A percentile compares a stretch with the other conserved stretches of the same genome.
phyloP scores from a whole-genome alignment of 306 rosid genomes.

The Castanea mollissima region DNA sequence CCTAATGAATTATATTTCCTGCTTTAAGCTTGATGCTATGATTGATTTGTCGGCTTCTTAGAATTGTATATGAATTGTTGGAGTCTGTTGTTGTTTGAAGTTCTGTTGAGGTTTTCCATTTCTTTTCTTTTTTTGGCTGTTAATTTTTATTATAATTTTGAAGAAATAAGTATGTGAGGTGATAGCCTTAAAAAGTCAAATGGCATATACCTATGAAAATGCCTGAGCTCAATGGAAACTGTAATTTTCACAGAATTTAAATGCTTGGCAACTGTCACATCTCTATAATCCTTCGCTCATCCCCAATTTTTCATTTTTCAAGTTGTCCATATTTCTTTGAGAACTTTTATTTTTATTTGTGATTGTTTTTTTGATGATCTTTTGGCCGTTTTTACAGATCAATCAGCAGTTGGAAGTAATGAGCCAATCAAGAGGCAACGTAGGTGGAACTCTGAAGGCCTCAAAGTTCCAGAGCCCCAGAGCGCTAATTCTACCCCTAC shows the following conservation, averaged over 20 bases:
- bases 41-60: too few species aligned
- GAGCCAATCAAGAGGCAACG: slow-evolving; percentile 92
- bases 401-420: slow-evolving; percentile 50
- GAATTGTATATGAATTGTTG: too few species aligned
- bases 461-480: slow-evolving; percentile 60
- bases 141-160: neutral
- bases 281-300: neutral
- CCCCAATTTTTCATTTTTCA: neutral
- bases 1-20: neutral
- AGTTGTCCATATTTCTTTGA: neutral
- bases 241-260: neutral
- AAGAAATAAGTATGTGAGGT: neutral
- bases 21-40: neutral
- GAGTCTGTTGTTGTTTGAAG: neutral
- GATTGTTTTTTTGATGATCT: neutral
- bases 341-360: neutral
- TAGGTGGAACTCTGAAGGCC: slow-evolving; percentile 73
- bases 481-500: slow-evolving; percentile 43
- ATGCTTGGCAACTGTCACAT: neutral
- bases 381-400: slow-evolving; percentile 41
- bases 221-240: neutral
- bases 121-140: too few species aligned
- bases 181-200: neutral
- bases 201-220: neutral
- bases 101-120: neutral